phyloP scores from a whole-genome alignment of 495 filamentous ascomycete species.

The Jackrogersella multiformis region DNA sequence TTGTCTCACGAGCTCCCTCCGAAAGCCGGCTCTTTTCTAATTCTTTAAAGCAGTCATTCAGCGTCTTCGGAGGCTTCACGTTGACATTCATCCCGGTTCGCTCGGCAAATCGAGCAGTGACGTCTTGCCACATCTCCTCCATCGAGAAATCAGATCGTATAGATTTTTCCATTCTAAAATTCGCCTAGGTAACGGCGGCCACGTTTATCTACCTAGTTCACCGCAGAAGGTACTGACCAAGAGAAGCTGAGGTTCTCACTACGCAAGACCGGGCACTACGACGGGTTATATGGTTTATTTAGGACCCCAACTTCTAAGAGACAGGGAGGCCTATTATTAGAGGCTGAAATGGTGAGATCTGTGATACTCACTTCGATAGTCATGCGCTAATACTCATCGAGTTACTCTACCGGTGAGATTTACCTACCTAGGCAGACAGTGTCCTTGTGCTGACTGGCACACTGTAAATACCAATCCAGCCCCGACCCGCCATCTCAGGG shows the following conservation, averaged over 20 bases:
- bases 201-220: no score
- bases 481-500: no score
- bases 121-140: slow-evolving; percentile 8
- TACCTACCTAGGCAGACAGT: no score
- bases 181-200: not conserved
- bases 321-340: no score
- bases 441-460: no score
- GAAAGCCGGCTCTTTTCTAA: not conserved
- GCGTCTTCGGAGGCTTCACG: not conserved
- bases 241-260: not conserved
- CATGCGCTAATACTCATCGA: not conserved
- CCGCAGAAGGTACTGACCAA: not conserved
- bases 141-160: not conserved
- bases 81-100: slow-evolving; percentile 4
- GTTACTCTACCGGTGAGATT: no score
- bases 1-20: not conserved
- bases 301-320: no score
- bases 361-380: no score
- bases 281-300: no score
- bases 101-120: not conserved
- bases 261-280: no score
- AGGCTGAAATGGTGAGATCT: no score
- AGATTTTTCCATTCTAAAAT: not conserved
- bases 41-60: not conserved
- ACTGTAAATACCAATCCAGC: no score